Percentiles rank a stretch among this genome's conserved stretches.
phyloP scores from a whole-genome alignment of 208 protist species.

The Naegleria gruberi region DNA sequence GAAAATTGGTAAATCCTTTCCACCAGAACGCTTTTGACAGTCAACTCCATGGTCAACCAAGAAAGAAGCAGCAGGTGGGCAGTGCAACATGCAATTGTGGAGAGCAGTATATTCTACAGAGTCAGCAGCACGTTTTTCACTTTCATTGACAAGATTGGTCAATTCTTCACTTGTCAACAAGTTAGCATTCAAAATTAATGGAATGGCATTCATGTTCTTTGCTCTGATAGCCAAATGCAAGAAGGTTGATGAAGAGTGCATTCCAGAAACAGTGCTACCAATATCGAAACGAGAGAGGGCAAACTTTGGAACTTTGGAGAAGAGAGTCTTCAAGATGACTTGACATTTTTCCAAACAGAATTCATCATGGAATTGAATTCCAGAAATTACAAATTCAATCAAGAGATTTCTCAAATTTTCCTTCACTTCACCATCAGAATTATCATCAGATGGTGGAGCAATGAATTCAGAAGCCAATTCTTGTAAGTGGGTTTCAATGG shows the following conservation, averaged over 20 bases:
- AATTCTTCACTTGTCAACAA: not conserved
- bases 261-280: not conserved
- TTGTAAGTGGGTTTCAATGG: not conserved
- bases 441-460: not conserved
- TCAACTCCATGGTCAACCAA: not conserved
- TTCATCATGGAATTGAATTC: not conserved
- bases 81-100: not conserved
- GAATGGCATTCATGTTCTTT: not conserved
- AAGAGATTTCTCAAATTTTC: too few relatives aligned
- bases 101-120: not conserved
- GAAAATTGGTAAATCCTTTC: not conserved
- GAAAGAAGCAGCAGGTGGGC: not conserved
- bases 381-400: not conserved
- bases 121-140: not conserved
- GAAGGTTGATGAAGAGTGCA: not conserved
- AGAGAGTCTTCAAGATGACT: not conserved
- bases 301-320: not conserved
- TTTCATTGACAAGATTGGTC: too few relatives aligned
- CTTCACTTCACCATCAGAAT: too few relatives aligned
- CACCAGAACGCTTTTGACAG: not conserved
- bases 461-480: too few relatives aligned
- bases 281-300: not conserved
- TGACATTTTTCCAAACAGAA: not conserved
- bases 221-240: not conserved
- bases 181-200: too few relatives aligned